phyloP scores from a whole-genome alignment of 2,329 filamentous ascomycete species.

The Botrytis pseudocinerea region DNA sequence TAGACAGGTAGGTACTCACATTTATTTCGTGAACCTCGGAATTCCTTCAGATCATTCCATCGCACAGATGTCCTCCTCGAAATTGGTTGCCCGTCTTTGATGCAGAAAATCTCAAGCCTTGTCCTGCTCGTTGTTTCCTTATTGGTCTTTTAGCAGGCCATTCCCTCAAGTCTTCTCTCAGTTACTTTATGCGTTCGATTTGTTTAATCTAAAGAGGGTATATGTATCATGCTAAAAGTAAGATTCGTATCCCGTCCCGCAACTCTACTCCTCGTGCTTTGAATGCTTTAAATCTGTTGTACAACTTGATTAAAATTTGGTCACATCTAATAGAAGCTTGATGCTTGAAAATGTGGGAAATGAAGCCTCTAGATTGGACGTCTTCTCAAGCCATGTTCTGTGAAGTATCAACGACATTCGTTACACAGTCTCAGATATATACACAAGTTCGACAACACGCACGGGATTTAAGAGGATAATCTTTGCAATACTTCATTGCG shows the following conservation, averaged over 20 bases:
- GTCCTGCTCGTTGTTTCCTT: neutral
- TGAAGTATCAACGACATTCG: neutral
- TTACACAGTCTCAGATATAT: conserved; percentile 1
- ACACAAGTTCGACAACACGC: neutral
- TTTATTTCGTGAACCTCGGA: neutral
- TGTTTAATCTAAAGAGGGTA: neutral
- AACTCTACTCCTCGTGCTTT: neutral
- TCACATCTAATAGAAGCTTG: neutral
- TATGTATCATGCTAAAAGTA: neutral
- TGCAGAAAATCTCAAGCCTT: neutral
- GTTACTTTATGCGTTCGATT: neutral
- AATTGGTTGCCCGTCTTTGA: neutral
- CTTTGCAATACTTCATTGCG: neutral
- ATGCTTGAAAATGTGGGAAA: neutral
- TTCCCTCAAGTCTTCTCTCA: neutral
- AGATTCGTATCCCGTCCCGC: conserved; percentile 4
- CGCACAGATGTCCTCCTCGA: neutral
- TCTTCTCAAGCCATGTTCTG: neutral
- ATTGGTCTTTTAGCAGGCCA: neutral
- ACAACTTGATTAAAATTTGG: neutral
- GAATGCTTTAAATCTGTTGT: neutral
- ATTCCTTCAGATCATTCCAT: neutral
- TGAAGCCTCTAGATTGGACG: neutral
- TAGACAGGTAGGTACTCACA: neutral
- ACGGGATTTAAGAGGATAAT: neutral